Evolutionary conservation across 2,329 filamentous ascomycete species (phyloP).

Genomic region (Mycogone perniciosa): DNA sequence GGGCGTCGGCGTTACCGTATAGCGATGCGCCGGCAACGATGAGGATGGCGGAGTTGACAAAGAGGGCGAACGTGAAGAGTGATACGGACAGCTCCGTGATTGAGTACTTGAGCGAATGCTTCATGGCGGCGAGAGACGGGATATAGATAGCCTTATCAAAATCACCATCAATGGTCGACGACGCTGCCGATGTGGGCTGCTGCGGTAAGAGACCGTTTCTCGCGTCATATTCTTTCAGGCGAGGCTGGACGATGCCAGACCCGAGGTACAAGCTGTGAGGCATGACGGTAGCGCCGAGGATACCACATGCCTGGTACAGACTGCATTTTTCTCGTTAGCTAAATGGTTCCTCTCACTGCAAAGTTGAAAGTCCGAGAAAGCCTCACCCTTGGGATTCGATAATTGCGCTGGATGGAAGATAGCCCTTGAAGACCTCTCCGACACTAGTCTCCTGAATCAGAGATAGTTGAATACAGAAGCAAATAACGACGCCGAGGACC

Average conservation of each 20-base stretch:
- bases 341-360: not conserved
- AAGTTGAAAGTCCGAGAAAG: not conserved
- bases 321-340: slow-evolving; percentile 5
- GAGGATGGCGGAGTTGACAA: slow-evolving; percentile 77
- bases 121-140: slow-evolving; percentile 67
- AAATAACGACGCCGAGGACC: slow-evolving; percentile 62
- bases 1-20: slow-evolving; percentile 54
- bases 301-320: slow-evolving; percentile 66
- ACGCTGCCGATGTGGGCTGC: slow-evolving; percentile 22
- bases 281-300: slow-evolving; percentile 71
- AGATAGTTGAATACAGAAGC: slow-evolving; percentile 64
- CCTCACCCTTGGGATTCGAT: slow-evolving; percentile 49
- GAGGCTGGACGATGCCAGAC: slow-evolving; percentile 61
- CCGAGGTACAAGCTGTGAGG: slow-evolving; percentile 63
- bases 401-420: slow-evolving; percentile 54
- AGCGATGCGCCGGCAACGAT: slow-evolving; percentile 76
- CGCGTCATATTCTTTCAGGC: slow-evolving; percentile 57
- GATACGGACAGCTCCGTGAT: slow-evolving; percentile 64
- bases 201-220: slow-evolving; percentile 47
- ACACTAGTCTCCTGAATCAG: slow-evolving; percentile 50
- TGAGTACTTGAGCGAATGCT: slow-evolving; percentile 66
- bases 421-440: slow-evolving; percentile 58
- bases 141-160: slow-evolving; percentile 55
- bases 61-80: slow-evolving; percentile 76
- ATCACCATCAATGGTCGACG: slow-evolving; percentile 25